phyloP scores from a whole-genome alignment of 164 flowering plant genomes.

The Berberis thunbergii region DNA sequence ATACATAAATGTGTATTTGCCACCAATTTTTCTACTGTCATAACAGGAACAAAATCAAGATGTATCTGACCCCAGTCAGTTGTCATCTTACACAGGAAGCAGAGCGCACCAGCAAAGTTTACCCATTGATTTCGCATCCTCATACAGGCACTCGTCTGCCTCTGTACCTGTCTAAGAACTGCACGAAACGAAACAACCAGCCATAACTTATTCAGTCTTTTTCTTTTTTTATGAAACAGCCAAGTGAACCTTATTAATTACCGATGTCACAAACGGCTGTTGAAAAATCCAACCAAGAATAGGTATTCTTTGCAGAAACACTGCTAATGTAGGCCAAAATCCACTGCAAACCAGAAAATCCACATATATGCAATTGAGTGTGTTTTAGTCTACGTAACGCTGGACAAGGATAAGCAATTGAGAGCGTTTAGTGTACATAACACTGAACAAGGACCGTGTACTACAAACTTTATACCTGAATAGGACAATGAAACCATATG shows the following conservation, averaged over 20 bases:
- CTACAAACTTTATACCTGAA: constrained; percentile 51
- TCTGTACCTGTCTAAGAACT: constrained; percentile 12
- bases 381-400: no score
- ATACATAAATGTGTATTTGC: no score
- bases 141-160: constrained; percentile 11
- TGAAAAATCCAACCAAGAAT: constrained; percentile 94
- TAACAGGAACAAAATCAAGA: constrained; percentile 1
- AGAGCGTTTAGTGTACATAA: not conserved
- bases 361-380: no score
- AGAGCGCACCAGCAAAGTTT: not conserved
- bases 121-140: not conserved
- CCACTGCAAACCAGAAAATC: constrained; percentile 46
- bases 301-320: constrained; percentile 87
- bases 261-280: constrained; percentile 84
- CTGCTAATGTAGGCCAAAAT: constrained; percentile 93
- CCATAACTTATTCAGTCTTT: not conserved
- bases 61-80: not conserved
- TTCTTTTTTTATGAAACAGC: not conserved
- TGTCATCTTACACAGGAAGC: not conserved
- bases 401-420: no score
- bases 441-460: not conserved
- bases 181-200: constrained; percentile 2
- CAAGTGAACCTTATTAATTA: constrained; percentile 11
- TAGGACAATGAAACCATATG: constrained; percentile 84
- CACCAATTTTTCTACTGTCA: not conserved